Evolutionary conservation across 2,329 filamentous ascomycete genomes (phyloP).

Genomic region (Amauroascus niger): DNA sequence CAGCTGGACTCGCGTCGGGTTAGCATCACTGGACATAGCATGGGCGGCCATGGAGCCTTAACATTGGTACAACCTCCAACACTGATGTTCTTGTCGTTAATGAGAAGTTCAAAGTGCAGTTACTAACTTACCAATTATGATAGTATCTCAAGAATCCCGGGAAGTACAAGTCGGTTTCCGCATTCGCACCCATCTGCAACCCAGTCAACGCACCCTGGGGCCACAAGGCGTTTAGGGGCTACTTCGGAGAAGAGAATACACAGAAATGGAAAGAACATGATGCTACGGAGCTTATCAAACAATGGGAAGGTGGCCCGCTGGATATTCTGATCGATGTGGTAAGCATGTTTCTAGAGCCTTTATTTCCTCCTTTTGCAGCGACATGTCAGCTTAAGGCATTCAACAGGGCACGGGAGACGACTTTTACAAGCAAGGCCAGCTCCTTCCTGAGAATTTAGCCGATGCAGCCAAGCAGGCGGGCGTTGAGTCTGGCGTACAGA

Average conservation of each 20-base stretch:
- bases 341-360: conserved; percentile 28
- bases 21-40: conserved; percentile 85
- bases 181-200: conserved; percentile 85
- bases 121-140: too few species aligned
- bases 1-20: conserved; percentile 62
- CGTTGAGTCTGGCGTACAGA: conserved; percentile 56
- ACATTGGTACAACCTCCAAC: conserved; percentile 49
- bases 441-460: conserved; percentile 87
- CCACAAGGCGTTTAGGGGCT: conserved; percentile 86
- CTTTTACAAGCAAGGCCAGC: conserved; percentile 89
- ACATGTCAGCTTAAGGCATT: not conserved
- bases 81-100: not conserved
- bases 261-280: conserved; percentile 82
- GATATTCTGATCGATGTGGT: conserved; percentile 82
- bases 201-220: conserved; percentile 83
- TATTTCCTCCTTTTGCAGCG: not conserved
- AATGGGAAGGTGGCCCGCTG: conserved; percentile 59
- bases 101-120: too few species aligned
- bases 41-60: conserved; percentile 93
- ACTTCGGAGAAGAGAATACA: conserved; percentile 62
- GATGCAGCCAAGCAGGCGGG: conserved; percentile 68
- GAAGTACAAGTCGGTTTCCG: conserved; percentile 77
- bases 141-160: conserved; percentile 83
- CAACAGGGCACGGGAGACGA: conserved; percentile 79
- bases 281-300: conserved; percentile 76